These are phyloP conservation scores for Backusella circina DNA, from an alignment of 192 early-diverging fungal species.

Conservation along the genomic window DNA sequence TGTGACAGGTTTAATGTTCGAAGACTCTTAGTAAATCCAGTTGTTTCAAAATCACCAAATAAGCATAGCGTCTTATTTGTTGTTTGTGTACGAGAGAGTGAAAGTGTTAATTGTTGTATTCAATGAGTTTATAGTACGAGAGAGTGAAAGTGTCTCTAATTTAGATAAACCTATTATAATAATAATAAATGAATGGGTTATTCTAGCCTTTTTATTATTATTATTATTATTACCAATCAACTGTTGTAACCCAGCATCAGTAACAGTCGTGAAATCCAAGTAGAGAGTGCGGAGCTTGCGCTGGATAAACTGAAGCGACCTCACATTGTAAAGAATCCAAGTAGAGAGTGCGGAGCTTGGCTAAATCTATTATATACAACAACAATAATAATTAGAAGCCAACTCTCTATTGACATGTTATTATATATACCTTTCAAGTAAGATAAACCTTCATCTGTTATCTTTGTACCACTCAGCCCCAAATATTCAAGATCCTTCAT, in stretches of 20 bases:
- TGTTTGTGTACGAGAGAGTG: conserved; percentile 25
- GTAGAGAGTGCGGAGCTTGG: conserved; percentile 33
- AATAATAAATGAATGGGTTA: not conserved
- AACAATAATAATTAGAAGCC: not conserved
- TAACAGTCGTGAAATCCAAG: conserved; percentile 41
- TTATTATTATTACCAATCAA: conserved; percentile 22
- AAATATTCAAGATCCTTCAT: conserved; percentile 40
- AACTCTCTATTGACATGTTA: not conserved
- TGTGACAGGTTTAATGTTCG: conserved; percentile 17
- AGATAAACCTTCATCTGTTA: conserved; percentile 47
- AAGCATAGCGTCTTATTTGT: conserved; percentile 17
- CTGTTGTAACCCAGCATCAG: conserved; percentile 40
- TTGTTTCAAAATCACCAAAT: conserved; percentile 16
- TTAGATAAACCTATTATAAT: conserved; percentile 7
- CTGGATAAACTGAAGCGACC: too few relatives aligned
- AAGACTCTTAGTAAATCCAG: not conserved
- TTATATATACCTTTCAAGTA: conserved; percentile 17
- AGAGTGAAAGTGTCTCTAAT: conserved; percentile 28
- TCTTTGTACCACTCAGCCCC: conserved; percentile 40
- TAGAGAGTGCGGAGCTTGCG: conserved; percentile 35
- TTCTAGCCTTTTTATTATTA: not conserved
- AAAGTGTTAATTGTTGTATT: too few relatives aligned
- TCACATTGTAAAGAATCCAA: too few relatives aligned
- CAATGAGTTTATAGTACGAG: too few relatives aligned
- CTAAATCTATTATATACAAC: conserved; percentile 17